These are phyloP conservation scores for Corchorus olitorius DNA, from an alignment of 345 rosid genomes.

Conservation along the genomic window DNA sequence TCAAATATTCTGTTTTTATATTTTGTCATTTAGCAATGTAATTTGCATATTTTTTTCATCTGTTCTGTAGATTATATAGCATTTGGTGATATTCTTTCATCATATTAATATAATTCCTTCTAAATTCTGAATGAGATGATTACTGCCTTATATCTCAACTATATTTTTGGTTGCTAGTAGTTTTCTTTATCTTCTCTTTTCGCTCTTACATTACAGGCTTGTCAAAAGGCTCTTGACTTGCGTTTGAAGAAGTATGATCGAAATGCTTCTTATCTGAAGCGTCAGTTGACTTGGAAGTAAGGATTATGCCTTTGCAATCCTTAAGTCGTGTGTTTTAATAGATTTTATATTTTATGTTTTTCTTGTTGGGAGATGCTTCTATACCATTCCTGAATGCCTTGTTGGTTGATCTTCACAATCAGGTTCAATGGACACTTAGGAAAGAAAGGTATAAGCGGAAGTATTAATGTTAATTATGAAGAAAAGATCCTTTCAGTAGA, in stretches of 20 bases:
- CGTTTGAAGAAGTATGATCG: conserved; percentile 70
- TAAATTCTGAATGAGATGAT: background rate
- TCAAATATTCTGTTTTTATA: background rate
- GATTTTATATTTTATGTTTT: background rate
- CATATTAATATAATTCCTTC: background rate
- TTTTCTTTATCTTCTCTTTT: background rate
- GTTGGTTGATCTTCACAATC: conserved; percentile 25
- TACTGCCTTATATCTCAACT: background rate
- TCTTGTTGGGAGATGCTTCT: background rate
- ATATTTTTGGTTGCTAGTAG: conserved; percentile 3
- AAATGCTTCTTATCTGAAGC: conserved; percentile 57
- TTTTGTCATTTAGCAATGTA: background rate
- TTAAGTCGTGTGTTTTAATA: background rate
- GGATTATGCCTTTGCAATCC: conserved; percentile 19
- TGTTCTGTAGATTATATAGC: background rate
- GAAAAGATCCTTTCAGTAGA: conserved; percentile 75
- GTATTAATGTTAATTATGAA: conserved; percentile 67
- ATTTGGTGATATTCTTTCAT: background rate
- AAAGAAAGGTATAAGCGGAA: conserved; percentile 90
- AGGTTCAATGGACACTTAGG: conserved; percentile 86
- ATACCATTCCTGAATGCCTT: background rate
- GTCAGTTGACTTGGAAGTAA: conserved; percentile 86
- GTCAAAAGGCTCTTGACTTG: conserved; percentile 58
- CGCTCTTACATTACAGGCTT: conserved; percentile 49
- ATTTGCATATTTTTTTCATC: background rate